These are phyloP conservation scores for Mortierella polycephala DNA, from an alignment of 371 early-diverging fungal species.

Conservation along the genomic window DNA sequence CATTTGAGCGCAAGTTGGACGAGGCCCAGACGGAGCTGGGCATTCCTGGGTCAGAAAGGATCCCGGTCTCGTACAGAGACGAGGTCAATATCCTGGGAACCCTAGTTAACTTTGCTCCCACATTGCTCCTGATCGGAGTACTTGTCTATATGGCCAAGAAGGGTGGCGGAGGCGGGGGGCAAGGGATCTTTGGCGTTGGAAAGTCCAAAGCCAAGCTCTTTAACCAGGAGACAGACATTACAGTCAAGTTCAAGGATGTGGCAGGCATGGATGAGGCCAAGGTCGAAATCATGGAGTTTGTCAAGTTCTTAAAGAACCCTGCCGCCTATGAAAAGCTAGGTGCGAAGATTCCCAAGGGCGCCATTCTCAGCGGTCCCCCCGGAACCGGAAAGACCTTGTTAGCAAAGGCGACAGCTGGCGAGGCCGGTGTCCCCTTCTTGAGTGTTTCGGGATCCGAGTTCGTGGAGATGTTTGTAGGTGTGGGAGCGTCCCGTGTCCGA, in stretches of 20 bases:
- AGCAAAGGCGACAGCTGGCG: constrained; percentile 99
- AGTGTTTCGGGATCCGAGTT: constrained; percentile 99
- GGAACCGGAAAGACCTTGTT: constrained; percentile 99
- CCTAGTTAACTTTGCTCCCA: constrained; percentile 93
- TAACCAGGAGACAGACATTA: constrained; percentile 96
- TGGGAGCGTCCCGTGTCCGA: constrained; percentile 97
- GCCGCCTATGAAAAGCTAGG: constrained; percentile 95
- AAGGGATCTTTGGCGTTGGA: constrained; percentile 96
- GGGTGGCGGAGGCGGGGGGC: constrained; percentile 74
- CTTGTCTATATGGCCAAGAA: constrained; percentile 87
- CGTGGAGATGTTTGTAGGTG: constrained; percentile 99
- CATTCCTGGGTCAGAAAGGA: constrained; percentile 87
- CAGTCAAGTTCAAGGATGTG: constrained; percentile 98
- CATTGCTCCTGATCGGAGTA: constrained; percentile 89
- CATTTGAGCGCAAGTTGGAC: constrained; percentile 93
- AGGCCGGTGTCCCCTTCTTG: constrained; percentile 98
- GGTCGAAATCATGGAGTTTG: constrained; percentile 99
- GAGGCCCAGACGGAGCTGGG: constrained; percentile 91
- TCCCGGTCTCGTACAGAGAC: constrained; percentile 90
- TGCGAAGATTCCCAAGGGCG: constrained; percentile 99
- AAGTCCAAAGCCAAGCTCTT: constrained; percentile 96
- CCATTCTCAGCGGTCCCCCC: constrained; percentile 99
- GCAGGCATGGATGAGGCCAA: constrained; percentile 99
- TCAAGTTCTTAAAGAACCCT: constrained; percentile 99
- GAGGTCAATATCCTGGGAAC: constrained; percentile 78